Base-by-base conservation (phyloP, 2,329 filamentous ascomycete species). In the Bimuria novae-zelandiae region DNA sequence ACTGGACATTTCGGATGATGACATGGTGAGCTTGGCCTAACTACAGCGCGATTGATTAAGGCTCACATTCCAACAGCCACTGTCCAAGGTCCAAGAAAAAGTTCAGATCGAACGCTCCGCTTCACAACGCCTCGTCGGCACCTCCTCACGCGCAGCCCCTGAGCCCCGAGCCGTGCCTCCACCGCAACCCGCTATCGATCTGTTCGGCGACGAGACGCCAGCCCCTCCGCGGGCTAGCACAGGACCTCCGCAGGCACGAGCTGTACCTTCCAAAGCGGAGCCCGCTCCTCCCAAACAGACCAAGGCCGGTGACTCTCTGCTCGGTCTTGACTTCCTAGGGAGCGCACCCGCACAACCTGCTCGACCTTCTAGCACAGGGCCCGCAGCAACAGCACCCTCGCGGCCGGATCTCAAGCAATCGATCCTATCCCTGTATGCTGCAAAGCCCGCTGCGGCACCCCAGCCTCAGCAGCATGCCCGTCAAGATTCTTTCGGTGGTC, bases 361-460 rank as follows among this genome's bases (percentile, higher is more conserved):
- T 48, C 84, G 92, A 48, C 89, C 92, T n/a, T 85, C 90, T 5
- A 96, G 90, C 76, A 91, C 90, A 17, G 84, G 87, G 10, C 41
- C 41, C 7, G 41, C 41, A 4, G 85, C 86, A 11, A 81, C 82
- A 4, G 72, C 79, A 16, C 87, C 89, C 63, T 95, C 92, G 40
- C 83, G 94, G 56, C 92, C 93, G 2, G 94, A 99, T 70, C 79
- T 99, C 55, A 99, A 99, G 76, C 93, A 97, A 75, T 97, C 93
- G 2, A 99, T 99, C 55, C 78, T 99, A 43, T 99, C 94, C 7
- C 82, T 99, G 14, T 99, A 99, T 71, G 91, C 92, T 10, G 89
- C 90, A 1, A 89, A 91, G 68, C 86, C 90, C n/a, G 88, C 89
- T 63, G 61, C 84, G 8, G 76, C 84, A 37, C 77, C 81, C 50